Evolutionary conservation across 345 rosid species (phyloP).

Genomic region (Brassica incana): DNA sequence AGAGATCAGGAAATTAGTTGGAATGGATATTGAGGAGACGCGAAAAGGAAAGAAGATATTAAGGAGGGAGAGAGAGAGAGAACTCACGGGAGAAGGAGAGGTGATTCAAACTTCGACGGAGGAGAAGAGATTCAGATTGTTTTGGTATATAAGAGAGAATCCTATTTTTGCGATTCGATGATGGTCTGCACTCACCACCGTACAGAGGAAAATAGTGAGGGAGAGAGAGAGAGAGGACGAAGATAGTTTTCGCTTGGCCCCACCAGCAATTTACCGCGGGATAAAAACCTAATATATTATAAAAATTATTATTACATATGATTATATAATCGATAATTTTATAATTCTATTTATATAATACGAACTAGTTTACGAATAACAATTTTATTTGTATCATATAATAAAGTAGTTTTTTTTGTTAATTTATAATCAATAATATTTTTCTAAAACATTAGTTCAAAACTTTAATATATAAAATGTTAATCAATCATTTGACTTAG

Average conservation of each 20-base stretch:
- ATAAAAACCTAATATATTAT: neutral
- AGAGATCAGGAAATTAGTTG: slow-evolving; percentile 24
- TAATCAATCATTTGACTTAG: neutral
- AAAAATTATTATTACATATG: no score
- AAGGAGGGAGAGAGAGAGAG: slow-evolving; percentile 15
- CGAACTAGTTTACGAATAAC: no score
- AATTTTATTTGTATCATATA: no score
- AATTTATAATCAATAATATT: no score
- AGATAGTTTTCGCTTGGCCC: slow-evolving; percentile 37
- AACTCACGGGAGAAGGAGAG: slow-evolving; percentile 34
- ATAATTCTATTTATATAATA: no score
- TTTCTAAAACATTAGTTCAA: neutral
- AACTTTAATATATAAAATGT: neutral
- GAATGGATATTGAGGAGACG: slow-evolving; percentile 30
- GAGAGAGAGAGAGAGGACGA: slow-evolving; percentile 38
- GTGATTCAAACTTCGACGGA: slow-evolving; percentile 27
- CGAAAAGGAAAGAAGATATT: slow-evolving; percentile 11
- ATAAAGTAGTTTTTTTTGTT: no score
- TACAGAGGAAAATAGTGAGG: slow-evolving; percentile 36
- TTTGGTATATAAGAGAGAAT: neutral
- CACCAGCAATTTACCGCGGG: slow-evolving; percentile 49
- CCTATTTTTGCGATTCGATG: slow-evolving; percentile 22
- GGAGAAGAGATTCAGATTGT: slow-evolving; percentile 38
- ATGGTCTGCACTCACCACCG: slow-evolving; percentile 37
- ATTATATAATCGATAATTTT: no score